Evolutionary conservation across 495 filamentous ascomycete genomes (phyloP).

Genomic region (Echria macrotheca): DNA sequence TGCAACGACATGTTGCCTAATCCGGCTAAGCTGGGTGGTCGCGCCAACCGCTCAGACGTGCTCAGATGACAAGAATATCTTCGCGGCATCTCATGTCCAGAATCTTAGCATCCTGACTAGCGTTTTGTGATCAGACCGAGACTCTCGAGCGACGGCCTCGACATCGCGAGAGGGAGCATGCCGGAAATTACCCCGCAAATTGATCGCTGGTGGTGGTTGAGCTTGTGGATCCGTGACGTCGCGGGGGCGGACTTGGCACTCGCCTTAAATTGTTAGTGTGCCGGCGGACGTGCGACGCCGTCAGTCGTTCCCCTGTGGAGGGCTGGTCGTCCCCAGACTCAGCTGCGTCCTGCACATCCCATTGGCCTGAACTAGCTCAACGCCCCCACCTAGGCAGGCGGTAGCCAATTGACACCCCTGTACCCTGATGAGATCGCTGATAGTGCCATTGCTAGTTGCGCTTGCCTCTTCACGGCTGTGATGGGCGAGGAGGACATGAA

Average conservation of each 20-base stretch:
- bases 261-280: conserved; percentile 16
- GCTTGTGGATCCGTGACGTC: conserved; percentile 16
- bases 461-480: background rate
- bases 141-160: too few species aligned
- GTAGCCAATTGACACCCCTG: conserved; percentile 16
- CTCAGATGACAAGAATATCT: background rate
- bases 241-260: conserved; percentile 3
- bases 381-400: background rate
- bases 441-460: conserved; percentile 9
- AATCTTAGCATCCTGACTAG: too few species aligned
- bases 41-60: background rate
- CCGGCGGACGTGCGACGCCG: conserved; percentile 6
- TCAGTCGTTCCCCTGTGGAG: background rate
- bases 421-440: conserved; percentile 10
- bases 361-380: conserved; percentile 12
- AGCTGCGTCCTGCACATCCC: conserved; percentile 7
- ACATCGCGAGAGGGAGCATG: too few species aligned
- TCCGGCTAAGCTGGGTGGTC: background rate
- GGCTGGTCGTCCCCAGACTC: conserved; percentile 1
- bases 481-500: conserved; percentile 4
- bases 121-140: too few species aligned
- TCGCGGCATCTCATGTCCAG: background rate
- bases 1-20: background rate
- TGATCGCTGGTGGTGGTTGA: background rate
- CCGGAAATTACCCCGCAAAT: conserved; percentile 19